Evolutionary conservation across 2,329 filamentous ascomycete genomes (phyloP).

Genomic region (Pseudogymnoascus sp.): DNA sequence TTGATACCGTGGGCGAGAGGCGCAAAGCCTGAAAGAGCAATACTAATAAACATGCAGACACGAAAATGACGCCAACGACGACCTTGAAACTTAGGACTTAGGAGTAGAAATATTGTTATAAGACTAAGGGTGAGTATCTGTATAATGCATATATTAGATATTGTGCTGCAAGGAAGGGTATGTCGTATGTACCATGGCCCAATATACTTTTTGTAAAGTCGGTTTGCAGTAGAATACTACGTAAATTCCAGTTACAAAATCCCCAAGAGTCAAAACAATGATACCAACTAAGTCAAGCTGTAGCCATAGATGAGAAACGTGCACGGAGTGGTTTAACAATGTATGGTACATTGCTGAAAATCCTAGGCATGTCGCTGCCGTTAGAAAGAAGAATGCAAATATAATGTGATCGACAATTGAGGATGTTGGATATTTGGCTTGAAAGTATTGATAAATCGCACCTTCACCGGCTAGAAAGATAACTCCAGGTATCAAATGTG

Average conservation of each 20-base stretch:
- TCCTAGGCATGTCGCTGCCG: conserved; percentile 30
- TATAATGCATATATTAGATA: background rate
- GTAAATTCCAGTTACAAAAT: conserved; percentile 33
- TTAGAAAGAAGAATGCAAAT: conserved; percentile 32
- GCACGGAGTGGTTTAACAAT: conserved; percentile 32
- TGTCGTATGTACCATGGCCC: conserved; percentile 25
- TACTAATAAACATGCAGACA: conserved; percentile 18
- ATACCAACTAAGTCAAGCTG: conserved; percentile 33
- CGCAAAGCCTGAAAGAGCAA: conserved; percentile 19
- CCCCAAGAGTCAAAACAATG: conserved; percentile 31
- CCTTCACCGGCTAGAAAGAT: conserved; percentile 27
- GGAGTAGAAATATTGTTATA: conserved; percentile 27
- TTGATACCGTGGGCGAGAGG: conserved; percentile 21
- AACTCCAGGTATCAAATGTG: conserved; percentile 38
- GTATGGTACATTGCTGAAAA: conserved; percentile 33
- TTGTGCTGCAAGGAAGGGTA: background rate
- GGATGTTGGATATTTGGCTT: conserved; percentile 26
- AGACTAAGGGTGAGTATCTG: conserved; percentile 30
- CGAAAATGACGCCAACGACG: conserved; percentile 17
- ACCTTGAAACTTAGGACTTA: conserved; percentile 17
- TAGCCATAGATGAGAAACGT: conserved; percentile 30
- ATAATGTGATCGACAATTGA: conserved; percentile 29
- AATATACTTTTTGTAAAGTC: conserved; percentile 27
- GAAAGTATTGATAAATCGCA: conserved; percentile 24
- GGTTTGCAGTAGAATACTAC: conserved; percentile 33